Evolutionary conservation across 805 yeast genomes (phyloP).

Genomic region (Teunomyces barrocoloradensis): DNA sequence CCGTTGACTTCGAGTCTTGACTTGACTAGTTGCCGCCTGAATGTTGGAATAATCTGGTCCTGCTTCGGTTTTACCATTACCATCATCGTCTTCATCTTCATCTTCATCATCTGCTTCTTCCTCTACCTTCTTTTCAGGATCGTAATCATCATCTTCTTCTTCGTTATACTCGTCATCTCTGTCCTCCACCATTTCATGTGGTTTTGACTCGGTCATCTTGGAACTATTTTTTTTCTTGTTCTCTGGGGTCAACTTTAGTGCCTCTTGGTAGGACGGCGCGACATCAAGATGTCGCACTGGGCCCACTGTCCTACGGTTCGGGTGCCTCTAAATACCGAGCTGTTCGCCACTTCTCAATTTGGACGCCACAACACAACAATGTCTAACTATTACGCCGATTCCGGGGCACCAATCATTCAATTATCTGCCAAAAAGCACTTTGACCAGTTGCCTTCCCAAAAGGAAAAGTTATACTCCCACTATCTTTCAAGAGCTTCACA

Average conservation of each 20-base stretch:
- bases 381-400: slow-evolving; percentile 27
- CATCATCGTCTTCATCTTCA: slow-evolving; percentile 29
- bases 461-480: slow-evolving; percentile 72
- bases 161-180: slow-evolving; percentile 22
- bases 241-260: not conserved
- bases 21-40: slow-evolving; percentile 53
- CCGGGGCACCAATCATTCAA: slow-evolving; percentile 41
- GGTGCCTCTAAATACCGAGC: not conserved
- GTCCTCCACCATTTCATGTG: not conserved
- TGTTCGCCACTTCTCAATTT: not conserved
- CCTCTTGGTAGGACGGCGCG: slow-evolving; percentile 1
- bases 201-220: not conserved
- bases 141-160: slow-evolving; percentile 36
- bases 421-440: slow-evolving; percentile 69
- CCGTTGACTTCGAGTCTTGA: slow-evolving; percentile 68
- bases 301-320: slow-evolving; percentile 1
- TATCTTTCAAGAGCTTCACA: slow-evolving; percentile 80
- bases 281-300: not conserved
- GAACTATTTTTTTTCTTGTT: not conserved
- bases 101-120: slow-evolving; percentile 26
- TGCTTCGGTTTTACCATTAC: slow-evolving; percentile 25
- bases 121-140: slow-evolving; percentile 19
- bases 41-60: slow-evolving; percentile 48
- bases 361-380: slow-evolving; percentile 1
- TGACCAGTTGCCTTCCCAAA: slow-evolving; percentile 55